A percentile compares a stretch with the other conserved stretches of the same genome.
Conservation (phyloP, 768 basidiomycete genomes). For the Termitomyces sp. region DNA sequence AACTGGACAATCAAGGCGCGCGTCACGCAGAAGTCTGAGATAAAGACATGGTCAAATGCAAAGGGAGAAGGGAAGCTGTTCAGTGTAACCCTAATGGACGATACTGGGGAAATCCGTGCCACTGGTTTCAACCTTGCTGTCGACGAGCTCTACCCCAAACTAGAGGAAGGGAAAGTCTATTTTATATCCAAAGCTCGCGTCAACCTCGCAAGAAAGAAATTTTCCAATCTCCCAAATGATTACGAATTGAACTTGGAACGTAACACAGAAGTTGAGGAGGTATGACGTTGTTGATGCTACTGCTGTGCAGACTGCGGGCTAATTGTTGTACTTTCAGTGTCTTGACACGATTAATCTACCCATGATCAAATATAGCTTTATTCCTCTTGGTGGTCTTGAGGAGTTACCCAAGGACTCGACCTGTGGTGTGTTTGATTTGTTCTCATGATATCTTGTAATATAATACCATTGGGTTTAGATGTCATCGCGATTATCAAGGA, state of each 20-base stretch:
- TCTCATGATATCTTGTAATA: neutral
- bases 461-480: slow-evolving; percentile 47
- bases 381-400: slow-evolving; percentile 60
- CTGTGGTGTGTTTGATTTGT: slow-evolving; percentile 58
- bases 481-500: slow-evolving; percentile 88
- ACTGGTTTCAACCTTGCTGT: slow-evolving; percentile 89
- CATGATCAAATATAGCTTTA: slow-evolving; percentile 81
- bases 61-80: slow-evolving; percentile 95
- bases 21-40: slow-evolving; percentile 85
- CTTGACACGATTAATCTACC: slow-evolving; percentile 77
- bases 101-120: slow-evolving; percentile 86
- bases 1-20: slow-evolving; percentile 98
- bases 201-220: slow-evolving; percentile 96
- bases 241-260: slow-evolving; percentile 90
- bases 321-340: slow-evolving; percentile 51
- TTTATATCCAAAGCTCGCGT: slow-evolving; percentile 88
- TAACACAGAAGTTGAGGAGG: slow-evolving; percentile 83
- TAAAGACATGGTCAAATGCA: slow-evolving; percentile 86
- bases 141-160: slow-evolving; percentile 77
- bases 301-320: slow-evolving; percentile 7
- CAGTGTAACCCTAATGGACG: slow-evolving; percentile 91
- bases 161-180: slow-evolving; percentile 93
- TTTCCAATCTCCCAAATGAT: slow-evolving; percentile 85
- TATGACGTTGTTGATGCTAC: slow-evolving; percentile 28
- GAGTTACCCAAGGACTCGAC: slow-evolving; percentile 74